Percentiles rank a stretch among this genome's conserved stretches.
Evolutionary conservation across 2,329 filamentous ascomycete species (phyloP).

Genomic region (Diaporthe sp.): DNA sequence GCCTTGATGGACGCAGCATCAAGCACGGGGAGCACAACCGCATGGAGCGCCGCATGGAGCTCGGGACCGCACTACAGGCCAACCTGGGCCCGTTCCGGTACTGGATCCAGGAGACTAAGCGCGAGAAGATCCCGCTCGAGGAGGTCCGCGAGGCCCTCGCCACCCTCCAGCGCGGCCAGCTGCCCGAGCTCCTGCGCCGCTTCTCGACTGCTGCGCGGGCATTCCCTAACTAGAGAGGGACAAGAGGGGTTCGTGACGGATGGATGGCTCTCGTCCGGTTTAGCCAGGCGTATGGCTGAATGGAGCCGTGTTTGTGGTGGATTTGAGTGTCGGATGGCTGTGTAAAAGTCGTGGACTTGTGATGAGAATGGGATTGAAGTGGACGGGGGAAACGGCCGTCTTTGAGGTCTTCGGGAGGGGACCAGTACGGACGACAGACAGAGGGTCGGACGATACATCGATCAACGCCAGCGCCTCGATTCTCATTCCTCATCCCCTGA

Average conservation of each 20-base stretch:
- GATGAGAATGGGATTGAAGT: background rate
- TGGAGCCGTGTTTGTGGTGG: background rate
- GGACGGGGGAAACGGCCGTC: background rate
- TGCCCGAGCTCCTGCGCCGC: slow-evolving; percentile 50
- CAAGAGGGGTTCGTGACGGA: background rate
- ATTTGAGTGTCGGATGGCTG: too few relatives aligned
- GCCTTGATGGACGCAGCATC: too few relatives aligned
- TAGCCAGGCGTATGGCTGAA: background rate
- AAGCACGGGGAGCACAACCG: too few relatives aligned
- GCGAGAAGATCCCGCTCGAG: slow-evolving; percentile 46
- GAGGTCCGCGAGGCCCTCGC: slow-evolving; percentile 51
- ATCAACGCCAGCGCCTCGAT: background rate
- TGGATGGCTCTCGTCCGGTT: background rate
- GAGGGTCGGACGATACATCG: background rate
- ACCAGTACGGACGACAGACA: background rate
- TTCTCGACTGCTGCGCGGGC: slow-evolving; percentile 46
- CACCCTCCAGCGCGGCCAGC: slow-evolving; percentile 46
- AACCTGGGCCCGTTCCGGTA: too few relatives aligned
- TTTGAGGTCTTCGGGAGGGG: background rate
- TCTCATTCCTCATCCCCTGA: too few relatives aligned
- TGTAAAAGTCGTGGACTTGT: background rate
- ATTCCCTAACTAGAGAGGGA: slow-evolving; percentile 42
- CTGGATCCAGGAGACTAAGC: slow-evolving; percentile 56
- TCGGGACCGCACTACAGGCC: too few relatives aligned
- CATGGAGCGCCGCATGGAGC: too few relatives aligned